Evolutionary conservation across 371 early-diverging fungal genomes (phyloP), one percentile per base, ranked within the genome.

Genomic region (Rhizopus arrhizus): DNA sequence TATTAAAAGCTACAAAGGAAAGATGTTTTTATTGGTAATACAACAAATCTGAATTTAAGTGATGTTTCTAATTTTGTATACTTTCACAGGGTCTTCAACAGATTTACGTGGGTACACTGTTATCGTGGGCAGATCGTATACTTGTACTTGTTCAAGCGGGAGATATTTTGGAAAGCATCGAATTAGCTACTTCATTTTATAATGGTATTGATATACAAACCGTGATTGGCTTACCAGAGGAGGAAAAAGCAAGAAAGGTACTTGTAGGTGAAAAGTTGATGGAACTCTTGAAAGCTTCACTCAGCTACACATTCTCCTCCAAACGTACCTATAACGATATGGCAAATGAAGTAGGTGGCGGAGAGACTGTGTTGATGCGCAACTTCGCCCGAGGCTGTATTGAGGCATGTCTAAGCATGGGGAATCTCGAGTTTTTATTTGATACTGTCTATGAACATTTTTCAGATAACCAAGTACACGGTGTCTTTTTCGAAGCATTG

Each of bases 81-180:
- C 1, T 35, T 36, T 8, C 41, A n/a, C 54, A 89, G 91, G 89
- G 91, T 10, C 75, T 84, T 42, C 66, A 83, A 12, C 82, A 86
- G 42, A 58, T 92, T 5, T 84, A 75, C 58, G 76, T 89, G 15
- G 91, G 87, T 3, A 86, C 86, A 3, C 69, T 89, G 10, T 57
- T 91, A 29, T 83, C 88, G 8, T 94, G 94, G 94, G 83, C 78
- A 3, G 92, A 91, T 53, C 84, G 94, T 3, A 78, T 92, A 22
- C 62, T 87, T 45, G 87, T 89, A 0, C 70, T 91, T 16, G 86
- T 89, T 0, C 75, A 86, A 55, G 74, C 86, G 6, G 94, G 91
- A 12, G 85, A 90, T 62, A 89, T 90, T 62, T 61, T 86, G 38
- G 85, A 86, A 49, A 90, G 88, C 10, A 86, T 93, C 53, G 73